phyloP scores from a whole-genome alignment of 768 basidiomycete species.

The Pulveroboletus ravenelii region DNA sequence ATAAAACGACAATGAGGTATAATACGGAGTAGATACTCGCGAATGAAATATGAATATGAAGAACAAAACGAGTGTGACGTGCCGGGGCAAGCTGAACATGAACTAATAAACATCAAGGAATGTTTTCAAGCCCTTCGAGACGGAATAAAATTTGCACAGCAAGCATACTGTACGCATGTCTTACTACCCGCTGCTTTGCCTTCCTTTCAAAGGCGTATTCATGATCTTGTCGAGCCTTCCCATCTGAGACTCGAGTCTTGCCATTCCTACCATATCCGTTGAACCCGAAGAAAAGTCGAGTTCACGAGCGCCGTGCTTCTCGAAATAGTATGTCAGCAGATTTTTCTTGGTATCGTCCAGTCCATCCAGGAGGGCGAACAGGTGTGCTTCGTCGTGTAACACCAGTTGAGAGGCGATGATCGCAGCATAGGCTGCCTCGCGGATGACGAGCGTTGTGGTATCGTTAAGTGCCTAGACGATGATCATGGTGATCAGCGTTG shows the following conservation, averaged over 20 bases:
- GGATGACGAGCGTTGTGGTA: slow-evolving; percentile 65
- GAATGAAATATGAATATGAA: slow-evolving; percentile 9
- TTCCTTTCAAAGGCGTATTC: slow-evolving; percentile 57
- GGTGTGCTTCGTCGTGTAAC: slow-evolving; percentile 75
- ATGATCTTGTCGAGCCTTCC: slow-evolving; percentile 73
- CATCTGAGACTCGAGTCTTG: slow-evolving; percentile 77
- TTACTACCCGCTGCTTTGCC: slow-evolving; percentile 9
- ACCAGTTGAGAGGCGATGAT: slow-evolving; percentile 84
- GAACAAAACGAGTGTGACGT: slow-evolving; percentile 15
- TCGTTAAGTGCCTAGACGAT: slow-evolving; percentile 63
- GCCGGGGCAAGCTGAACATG: slow-evolving; percentile 1
- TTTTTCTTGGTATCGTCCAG: slow-evolving; percentile 91
- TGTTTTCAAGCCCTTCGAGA: neutral
- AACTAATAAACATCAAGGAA: slow-evolving; percentile 2
- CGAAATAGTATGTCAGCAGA: slow-evolving; percentile 81
- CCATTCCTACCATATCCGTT: slow-evolving; percentile 44
- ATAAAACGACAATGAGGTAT: slow-evolving; percentile 9
- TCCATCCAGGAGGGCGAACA: slow-evolving; percentile 76
- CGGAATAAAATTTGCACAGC: neutral
- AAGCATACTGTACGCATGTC: neutral
- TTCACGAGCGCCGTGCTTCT: slow-evolving; percentile 76
- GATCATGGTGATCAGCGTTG: slow-evolving; percentile 1
- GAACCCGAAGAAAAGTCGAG: slow-evolving; percentile 30
- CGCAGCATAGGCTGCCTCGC: slow-evolving; percentile 76
- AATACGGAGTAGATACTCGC: slow-evolving; percentile 1